A percentile compares a stretch with the other conserved stretches of the same genome.
phyloP scores from a whole-genome alignment of 306 rosid genomes.

The Medicago lupulina region DNA sequence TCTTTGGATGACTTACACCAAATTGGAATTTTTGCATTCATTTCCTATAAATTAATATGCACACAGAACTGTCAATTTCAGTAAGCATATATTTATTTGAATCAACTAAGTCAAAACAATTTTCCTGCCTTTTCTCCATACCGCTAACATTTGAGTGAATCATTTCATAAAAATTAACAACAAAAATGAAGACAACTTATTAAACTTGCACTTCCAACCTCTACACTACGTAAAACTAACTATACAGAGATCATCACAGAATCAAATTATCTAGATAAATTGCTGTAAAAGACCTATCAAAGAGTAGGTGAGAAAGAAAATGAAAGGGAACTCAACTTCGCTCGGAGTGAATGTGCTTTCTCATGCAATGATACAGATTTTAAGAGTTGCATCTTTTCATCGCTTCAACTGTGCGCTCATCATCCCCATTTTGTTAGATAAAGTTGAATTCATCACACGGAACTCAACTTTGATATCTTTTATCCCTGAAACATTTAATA shows the following conservation, averaged over 20 bases:
- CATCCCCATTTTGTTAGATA: constrained; percentile 95
- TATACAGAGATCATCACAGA: constrained; percentile 32
- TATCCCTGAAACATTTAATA: constrained; percentile 69
- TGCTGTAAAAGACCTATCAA: constrained; percentile 26
- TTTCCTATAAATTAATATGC: constrained; percentile 28
- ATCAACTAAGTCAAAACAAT: too few relatives aligned
- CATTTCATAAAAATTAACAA: constrained; percentile 20
- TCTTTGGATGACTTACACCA: constrained; percentile 15
- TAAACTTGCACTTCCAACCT: constrained; percentile 7
- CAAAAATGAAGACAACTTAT: constrained; percentile 22
- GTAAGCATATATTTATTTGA: too few relatives aligned
- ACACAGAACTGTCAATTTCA: constrained; percentile 30
- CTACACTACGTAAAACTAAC: constrained; percentile 22
- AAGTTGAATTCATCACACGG: constrained; percentile 85
- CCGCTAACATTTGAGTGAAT: constrained; percentile 18
- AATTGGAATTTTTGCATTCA: constrained; percentile 20
- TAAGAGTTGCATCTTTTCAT: constrained; percentile 89
- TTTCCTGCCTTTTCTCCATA: neutral
- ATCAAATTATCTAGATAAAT: constrained; percentile 33
- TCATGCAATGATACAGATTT: constrained; percentile 75
- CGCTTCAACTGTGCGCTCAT: constrained; percentile 88
- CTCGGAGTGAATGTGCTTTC: constrained; percentile 66
- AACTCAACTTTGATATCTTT: constrained; percentile 89
- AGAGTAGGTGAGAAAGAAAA: constrained; percentile 35
- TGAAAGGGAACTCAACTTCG: constrained; percentile 43